Evolutionary conservation across 176 grass and related monocot species (phyloP), one percentile per base, ranked within the genome.

Genomic region (Phyllostachys edulis): DNA sequence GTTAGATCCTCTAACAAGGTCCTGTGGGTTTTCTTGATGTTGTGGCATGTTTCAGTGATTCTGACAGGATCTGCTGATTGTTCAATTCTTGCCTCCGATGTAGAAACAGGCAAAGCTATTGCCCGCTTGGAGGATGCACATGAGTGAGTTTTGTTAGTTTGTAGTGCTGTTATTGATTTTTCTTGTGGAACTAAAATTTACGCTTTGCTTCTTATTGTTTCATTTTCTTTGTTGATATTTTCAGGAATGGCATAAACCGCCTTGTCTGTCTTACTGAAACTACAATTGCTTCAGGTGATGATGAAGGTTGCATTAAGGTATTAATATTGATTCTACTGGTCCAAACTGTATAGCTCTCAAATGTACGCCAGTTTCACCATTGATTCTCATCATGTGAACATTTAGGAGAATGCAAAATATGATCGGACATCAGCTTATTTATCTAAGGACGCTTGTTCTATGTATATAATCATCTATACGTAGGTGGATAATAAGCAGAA

Each of bases 251-350:
- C 24, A 90, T 99, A 73, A 96, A 96, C 75, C 83, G 96, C 67
- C 62, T 99, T 50, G 84, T 96, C 57, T 90, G 87, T 91, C 92
- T 98, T 89, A 94, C 93, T 42, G 96, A 98, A 85, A 90, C 87
- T 41, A 90, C 76, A 38, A 57, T 98, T 79, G 93, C 93, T 77
- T 94, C 96, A 51, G 91, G 96, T 69, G 93, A 99, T 18, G 96
- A 99, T 88, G 93, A 94, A 75, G 89, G 96, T 23, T 99, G 82
- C 83, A 96, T 96, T 56, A 99, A 99, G 93, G 96, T 99, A 88
- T 78, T 67, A 51, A 69, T n/a, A 54, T 29, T 61, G 36, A 34
- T 59, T 72, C 9, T 65, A 50, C 12, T 81, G 5, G 9, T 23
- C 46, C 18, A 16, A 78, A 42, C 7, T 64, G 36, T 85, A 76